Base-by-base conservation (phyloP, 306 rosid species). In the Glycyrrhiza uralensis region DNA sequence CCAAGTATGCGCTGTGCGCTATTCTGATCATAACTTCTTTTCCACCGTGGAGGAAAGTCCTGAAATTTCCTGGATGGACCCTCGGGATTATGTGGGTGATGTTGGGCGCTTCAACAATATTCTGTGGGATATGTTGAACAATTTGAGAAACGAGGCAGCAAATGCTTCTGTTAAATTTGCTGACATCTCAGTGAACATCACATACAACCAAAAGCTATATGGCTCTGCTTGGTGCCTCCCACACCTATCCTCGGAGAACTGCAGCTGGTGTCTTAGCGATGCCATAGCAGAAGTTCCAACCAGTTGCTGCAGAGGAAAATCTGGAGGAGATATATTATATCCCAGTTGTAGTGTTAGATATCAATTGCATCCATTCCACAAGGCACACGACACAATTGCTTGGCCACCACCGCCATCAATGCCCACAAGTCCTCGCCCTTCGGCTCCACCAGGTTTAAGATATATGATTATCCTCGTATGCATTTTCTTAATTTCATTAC, bases 361-460 rank as follows among this genome's bases (percentile, higher is more conserved):
- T 11, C 20, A 56, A 28, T 56, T 56, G 7, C 6, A 28, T 56
- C 62, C 62, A n/a, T 56, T 56, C 60, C 35, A 11, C 35, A 22
- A 11, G 15, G 32, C 15, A 22, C 17, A 15, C 56, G 1, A 0
- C 14, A 20, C 8, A 19, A 20, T 50, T 50, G 0, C 57, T 50
- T 50, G 39, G 62, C 2, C 7, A 22, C 39, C 11, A 1, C 22
- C 62, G 7, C 13, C 41, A 7, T 33, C 58, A 11, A 4, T 11
- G 14, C 23, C 60, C 41, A 35, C 18, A 10, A 63, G 10, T 59
- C 30, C 80, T 58, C 10, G 15, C 29, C 38, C 59, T 44, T 54
- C 35, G 11, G 29, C 69, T 61, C 50, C 32, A 44, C 58, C 77
- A 80, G 84, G 80, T 69, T 59, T 55, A 26, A 55, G 26, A 49